Conservation (phyloP, 2,329 filamentous ascomycete genomes). For the Aspergillus pseudoviridinutans region DNA sequence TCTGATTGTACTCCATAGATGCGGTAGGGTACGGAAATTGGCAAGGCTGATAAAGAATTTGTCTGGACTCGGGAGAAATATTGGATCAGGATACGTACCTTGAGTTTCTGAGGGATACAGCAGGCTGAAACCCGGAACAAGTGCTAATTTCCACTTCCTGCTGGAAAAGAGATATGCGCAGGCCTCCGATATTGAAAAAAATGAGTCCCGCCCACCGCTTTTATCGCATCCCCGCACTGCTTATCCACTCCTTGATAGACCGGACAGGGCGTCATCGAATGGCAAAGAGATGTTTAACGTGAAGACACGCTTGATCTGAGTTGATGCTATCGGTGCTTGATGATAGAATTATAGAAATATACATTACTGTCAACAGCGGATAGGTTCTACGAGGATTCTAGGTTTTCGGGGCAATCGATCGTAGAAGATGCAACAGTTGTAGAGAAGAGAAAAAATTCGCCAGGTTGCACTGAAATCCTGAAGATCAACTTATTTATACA, state of each 20-base stretch:
- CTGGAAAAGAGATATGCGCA: neutral
- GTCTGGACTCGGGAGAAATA: neutral
- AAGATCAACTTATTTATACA: conserved; percentile 38
- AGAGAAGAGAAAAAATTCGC: conserved; percentile 35
- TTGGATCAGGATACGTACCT: neutral
- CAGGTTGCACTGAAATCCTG: conserved; percentile 24
- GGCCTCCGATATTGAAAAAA: neutral
- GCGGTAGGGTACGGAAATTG: conserved; percentile 4
- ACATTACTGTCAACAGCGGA: neutral
- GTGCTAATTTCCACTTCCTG: neutral
- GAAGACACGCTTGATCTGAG: neutral
- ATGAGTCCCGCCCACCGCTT: neutral
- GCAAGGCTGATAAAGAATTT: neutral
- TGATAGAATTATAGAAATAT: neutral
- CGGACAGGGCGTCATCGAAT: neutral
- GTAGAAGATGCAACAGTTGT: neutral
- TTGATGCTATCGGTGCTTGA: neutral
- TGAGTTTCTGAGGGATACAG: neutral
- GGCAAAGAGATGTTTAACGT: neutral
- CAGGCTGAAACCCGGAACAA: neutral
- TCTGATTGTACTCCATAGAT: neutral
- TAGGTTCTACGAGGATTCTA: neutral
- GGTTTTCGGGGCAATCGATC: no score
- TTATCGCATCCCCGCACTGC: neutral
- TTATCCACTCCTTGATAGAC: neutral